These are phyloP conservation scores for Eucalyptus regnans DNA, from an alignment of 345 rosid species.

Conservation along the genomic window DNA sequence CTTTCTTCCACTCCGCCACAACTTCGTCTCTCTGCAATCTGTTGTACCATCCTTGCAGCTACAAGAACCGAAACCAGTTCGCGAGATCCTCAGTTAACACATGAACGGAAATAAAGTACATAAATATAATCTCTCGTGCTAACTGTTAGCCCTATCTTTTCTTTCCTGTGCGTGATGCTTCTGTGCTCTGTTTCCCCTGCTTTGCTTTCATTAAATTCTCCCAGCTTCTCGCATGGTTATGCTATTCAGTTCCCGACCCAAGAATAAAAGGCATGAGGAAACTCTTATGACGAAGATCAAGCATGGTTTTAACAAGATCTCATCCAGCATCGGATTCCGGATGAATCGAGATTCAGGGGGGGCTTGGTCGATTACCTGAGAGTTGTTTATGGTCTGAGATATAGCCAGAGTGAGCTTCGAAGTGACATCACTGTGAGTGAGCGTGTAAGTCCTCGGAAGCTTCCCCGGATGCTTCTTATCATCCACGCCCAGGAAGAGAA, in stretches of 20 bases:
- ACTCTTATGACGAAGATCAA: neutral
- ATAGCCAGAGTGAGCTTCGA: constrained; percentile 80
- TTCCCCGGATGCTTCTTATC: constrained; percentile 86
- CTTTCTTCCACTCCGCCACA: constrained; percentile 98
- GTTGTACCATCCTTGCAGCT: constrained; percentile 95
- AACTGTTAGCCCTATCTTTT: neutral
- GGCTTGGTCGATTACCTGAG: constrained; percentile 43
- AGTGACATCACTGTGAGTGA: constrained; percentile 86
- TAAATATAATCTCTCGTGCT: neutral
- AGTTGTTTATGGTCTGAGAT: constrained; percentile 82
- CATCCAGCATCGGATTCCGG: neutral
- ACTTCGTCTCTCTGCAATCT: constrained; percentile 86
- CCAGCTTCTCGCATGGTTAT: neutral
- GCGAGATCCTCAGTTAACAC: neutral
- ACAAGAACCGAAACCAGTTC: constrained; percentile 5
- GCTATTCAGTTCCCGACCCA: neutral
- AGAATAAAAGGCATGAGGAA: neutral
- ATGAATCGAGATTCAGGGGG: neutral
- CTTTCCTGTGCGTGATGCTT: neutral
- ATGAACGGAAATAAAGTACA: neutral
- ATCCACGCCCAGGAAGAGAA: constrained; percentile 76
- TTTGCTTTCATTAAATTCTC: neutral
- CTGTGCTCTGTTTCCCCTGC: neutral
- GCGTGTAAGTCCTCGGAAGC: constrained; percentile 87
- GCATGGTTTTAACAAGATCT: neutral